Base-by-base conservation (phyloP, 371 early-diverging fungal genomes). In the Dichotomocladium elegans region DNA sequence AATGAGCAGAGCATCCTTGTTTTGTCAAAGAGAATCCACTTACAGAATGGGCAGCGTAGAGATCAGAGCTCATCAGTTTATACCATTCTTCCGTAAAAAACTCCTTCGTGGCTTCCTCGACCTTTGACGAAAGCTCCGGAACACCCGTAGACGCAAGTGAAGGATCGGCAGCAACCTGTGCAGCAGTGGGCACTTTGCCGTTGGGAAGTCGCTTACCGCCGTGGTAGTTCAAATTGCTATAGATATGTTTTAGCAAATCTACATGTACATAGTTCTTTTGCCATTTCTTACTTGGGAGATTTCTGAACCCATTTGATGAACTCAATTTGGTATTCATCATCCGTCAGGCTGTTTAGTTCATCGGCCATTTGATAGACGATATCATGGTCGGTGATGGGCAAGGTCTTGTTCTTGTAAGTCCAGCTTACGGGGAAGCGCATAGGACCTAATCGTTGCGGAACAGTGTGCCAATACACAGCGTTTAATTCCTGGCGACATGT, bases 281-380 rank as follows among this genome's bases (percentile, higher is more conserved):
- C 8, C 3, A 41, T 15, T 6, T 41, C 61, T 51, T 63, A 67
- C 68, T 63, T 67, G 9, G 48, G 33, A 11, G 51, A 47, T n/a
- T 48, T 42, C 24, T 65, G 65, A 19, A 62, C 51, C 63, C 63
- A 69, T 21, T 61, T 56, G 41, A 69, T 65, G 37, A 65, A 64
- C 14, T 69, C 66, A 26, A 69, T 53, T 21, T 65, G 48, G 26
- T 58, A 43, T 17, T 68, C 52, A 29, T 55, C 48, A 21, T 68
- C 54, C 28, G 47, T 55, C 30, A 58, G 4, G 9, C 37, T 41
- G 48, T 68, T 68, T 9, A 68, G 35, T 29, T 68, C 63, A 7
- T 63, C 57, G 9, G 58, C 61, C 4, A 64, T 42, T 30, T 63
- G 61, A 42, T 63, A 68, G 4, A 68, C 64, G 27, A 60, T 57